phyloP scores from a whole-genome alignment of 2,329 filamentous ascomycete genomes.

The Basipetospora chlamydospora region DNA sequence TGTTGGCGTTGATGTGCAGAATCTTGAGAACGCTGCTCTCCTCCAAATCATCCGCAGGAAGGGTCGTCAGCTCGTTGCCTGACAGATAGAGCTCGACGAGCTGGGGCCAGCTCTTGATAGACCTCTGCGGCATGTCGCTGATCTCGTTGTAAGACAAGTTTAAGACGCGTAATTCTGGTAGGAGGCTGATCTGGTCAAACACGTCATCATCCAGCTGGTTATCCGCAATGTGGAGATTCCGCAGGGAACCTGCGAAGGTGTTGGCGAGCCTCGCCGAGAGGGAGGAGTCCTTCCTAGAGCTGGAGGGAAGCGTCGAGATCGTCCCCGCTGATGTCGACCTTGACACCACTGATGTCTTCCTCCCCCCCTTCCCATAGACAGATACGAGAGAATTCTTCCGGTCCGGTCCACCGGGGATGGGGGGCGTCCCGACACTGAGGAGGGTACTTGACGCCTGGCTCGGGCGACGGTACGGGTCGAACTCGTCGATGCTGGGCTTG shows the following conservation, averaged over 20 bases:
- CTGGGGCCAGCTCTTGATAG: constrained; percentile 79
- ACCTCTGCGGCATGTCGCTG: constrained; percentile 78
- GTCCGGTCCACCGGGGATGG: constrained; percentile 41
- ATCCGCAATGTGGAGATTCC: constrained; percentile 78
- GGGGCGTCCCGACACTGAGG: constrained; percentile 62
- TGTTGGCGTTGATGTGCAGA: constrained; percentile 92
- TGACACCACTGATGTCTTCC: constrained; percentile 74
- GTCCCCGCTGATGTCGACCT: constrained; percentile 37
- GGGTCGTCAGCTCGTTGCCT: constrained; percentile 79
- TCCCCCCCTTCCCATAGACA: constrained; percentile 60
- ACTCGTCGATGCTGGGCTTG: constrained; percentile 59
- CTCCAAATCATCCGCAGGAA: constrained; percentile 88
- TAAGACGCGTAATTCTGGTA: constrained; percentile 72
- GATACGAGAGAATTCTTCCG: constrained; percentile 80
- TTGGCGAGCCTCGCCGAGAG: constrained; percentile 64
- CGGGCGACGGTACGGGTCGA: constrained; percentile 51
- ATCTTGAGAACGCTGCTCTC: constrained; percentile 77
- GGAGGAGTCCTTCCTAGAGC: constrained; percentile 72
- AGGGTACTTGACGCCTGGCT: constrained; percentile 71
- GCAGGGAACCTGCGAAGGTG: constrained; percentile 78
- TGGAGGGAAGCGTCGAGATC: constrained; percentile 30
- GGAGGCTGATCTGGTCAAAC: constrained; percentile 75
- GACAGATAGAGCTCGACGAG: constrained; percentile 88
- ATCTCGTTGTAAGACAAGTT: constrained; percentile 88
- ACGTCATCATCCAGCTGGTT: constrained; percentile 91